Evolutionary conservation across 345 rosid species (phyloP).

Genomic region (Melastoma malabathricum): DNA sequence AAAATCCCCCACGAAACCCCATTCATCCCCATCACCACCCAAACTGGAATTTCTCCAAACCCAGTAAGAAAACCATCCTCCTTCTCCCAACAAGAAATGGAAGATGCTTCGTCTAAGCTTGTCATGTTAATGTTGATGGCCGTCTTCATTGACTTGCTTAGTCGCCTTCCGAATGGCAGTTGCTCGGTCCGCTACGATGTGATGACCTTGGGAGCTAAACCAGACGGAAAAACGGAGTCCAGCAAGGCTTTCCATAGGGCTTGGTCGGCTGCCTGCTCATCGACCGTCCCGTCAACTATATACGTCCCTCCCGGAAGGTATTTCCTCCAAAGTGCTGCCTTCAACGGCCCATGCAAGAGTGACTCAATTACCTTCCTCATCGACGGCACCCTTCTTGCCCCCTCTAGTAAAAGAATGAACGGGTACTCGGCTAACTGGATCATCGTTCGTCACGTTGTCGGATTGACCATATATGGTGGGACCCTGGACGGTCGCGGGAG

Average conservation of each 20-base stretch:
- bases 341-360: constrained; percentile 53
- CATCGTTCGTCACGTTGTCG: constrained; percentile 25
- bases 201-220: too few relatives aligned
- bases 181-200: constrained; percentile 34
- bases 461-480: constrained; percentile 48
- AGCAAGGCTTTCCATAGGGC: constrained; percentile 35
- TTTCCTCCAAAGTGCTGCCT: constrained; percentile 19
- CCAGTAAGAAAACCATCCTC: too few relatives aligned
- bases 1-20: too few relatives aligned
- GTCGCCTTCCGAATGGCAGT: too few relatives aligned
- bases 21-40: too few relatives aligned
- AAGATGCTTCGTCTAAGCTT: too few relatives aligned
- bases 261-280: constrained; percentile 43
- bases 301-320: constrained; percentile 43
- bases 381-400: constrained; percentile 60
- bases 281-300: constrained; percentile 26
- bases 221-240: constrained; percentile 43
- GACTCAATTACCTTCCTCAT: constrained; percentile 27
- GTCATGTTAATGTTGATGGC: too few relatives aligned
- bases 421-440: constrained; percentile 43
- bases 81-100: too few relatives aligned
- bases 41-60: too few relatives aligned
- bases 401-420: constrained; percentile 27
- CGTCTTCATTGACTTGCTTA: too few relatives aligned
- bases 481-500: constrained; percentile 49